Conservation (phyloP, 192 early-diverging fungal species). For the Geranomyces variabilis region DNA sequence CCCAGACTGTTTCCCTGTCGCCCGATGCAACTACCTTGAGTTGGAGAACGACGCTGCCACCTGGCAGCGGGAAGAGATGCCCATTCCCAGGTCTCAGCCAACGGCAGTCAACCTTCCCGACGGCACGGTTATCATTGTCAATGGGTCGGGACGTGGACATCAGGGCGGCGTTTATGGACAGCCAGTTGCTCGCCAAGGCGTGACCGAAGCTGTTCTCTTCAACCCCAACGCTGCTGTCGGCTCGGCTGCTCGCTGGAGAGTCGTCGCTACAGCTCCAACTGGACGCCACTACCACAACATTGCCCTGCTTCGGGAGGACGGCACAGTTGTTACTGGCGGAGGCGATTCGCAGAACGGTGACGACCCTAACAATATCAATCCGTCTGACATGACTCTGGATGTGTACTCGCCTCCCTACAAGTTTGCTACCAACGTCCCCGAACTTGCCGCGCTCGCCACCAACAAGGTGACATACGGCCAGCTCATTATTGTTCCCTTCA, state of each 20-base stretch:
- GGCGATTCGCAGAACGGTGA: slow-evolving; percentile 47
- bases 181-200: slow-evolving; percentile 18
- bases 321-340: slow-evolving; percentile 48
- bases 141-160: slow-evolving; percentile 24
- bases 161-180: slow-evolving; percentile 28
- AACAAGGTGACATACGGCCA: slow-evolving; percentile 18
- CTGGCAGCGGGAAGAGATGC: slow-evolving; percentile 38
- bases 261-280: slow-evolving; percentile 17
- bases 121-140: slow-evolving; percentile 22
- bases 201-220: slow-evolving; percentile 39
- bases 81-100: slow-evolving; percentile 22
- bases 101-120: slow-evolving; percentile 31
- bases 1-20: slow-evolving; percentile 23
- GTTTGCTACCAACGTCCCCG: slow-evolving; percentile 38
- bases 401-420: slow-evolving; percentile 33
- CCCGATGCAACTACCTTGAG: slow-evolving; percentile 29
- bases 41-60: slow-evolving; percentile 31
- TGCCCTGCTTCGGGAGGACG: slow-evolving; percentile 42
- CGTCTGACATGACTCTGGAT: slow-evolving; percentile 15
- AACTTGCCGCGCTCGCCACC: slow-evolving; percentile 5
- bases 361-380: slow-evolving; percentile 8
- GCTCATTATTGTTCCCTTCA: slow-evolving; percentile 22
- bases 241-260: slow-evolving; percentile 12
- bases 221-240: slow-evolving; percentile 25
- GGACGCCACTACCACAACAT: slow-evolving; percentile 36